Base-by-base conservation (phyloP, 768 basidiomycete genomes). In the Mycena haematopus region DNA sequence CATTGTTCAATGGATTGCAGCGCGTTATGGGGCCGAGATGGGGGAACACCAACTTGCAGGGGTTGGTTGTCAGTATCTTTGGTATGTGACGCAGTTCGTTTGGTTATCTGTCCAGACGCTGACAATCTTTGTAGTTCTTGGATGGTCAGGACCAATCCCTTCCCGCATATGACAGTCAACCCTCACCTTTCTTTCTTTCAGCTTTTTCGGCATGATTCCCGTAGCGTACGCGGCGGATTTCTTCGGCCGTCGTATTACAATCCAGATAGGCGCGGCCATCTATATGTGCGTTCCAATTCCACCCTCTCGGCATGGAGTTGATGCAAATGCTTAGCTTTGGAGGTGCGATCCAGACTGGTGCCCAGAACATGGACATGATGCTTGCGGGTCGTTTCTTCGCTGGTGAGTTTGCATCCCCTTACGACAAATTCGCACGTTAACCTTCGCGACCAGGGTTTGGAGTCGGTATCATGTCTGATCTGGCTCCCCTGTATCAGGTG, bases 401-500 rank as follows among this genome's bases (percentile, higher is more conserved):
- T 15, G 82, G 82, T 70, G 65, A 17, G 69, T 56, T 22, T 14
- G n/a, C n/a, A n/a, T 24, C 21, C 17, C 19, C 31, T 17, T 14
- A 22, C 11, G 40, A 35, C 27, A 44, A 24, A 27, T 57, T 13
- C n/a, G n/a, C 9, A 31, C 38, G 24, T 49, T 49, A n/a, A 44
- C 2, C 47, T 44, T 8, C 8, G 24, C 25, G 29, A 38, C 0
- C 19, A 77, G 77, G 77, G 15, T 78, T 77, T 58, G 79, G 78
- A 10, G 75, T 80, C 9, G 82, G 82, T 1, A 81, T 84, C 60
- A 79, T 84, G 64, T 79, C 82, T 9, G 80, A 83, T 69, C 72
- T 82, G 19, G 80, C 81, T 6, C 79, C 82, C 27, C 69, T 87
- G 11, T 86, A 87, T 69, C 84, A 86, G 72, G 79, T 75, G 60